phyloP scores from a whole-genome alignment of 108 stramenopile species.

The Licmophora abbreviata region DNA sequence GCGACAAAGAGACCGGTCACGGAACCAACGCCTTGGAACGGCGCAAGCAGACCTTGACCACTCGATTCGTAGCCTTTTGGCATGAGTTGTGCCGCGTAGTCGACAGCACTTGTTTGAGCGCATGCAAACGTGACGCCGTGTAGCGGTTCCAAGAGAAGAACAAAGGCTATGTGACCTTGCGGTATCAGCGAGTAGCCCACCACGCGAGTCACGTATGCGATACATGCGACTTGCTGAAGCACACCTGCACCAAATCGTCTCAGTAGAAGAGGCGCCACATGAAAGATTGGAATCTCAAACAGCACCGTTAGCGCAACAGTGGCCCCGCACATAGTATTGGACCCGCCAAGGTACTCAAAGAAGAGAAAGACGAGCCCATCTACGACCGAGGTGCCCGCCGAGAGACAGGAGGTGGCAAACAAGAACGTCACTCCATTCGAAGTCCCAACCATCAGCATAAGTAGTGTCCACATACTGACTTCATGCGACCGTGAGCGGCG shows the following conservation, averaged over 20 bases:
- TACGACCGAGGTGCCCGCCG: conserved; percentile 30
- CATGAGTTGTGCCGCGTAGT: conserved; percentile 19
- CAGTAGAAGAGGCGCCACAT: conserved; percentile 37
- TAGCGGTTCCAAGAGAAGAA: conserved; percentile 47
- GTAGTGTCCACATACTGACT: neutral
- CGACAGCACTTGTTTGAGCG: conserved; percentile 28
- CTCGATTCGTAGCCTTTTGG: conserved; percentile 34
- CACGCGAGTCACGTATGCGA: conserved; percentile 46
- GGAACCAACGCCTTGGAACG: conserved; percentile 20
- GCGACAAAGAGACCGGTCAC: conserved; percentile 21
- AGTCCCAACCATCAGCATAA: neutral
- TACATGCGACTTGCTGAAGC: conserved; percentile 27
- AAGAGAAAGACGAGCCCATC: conserved; percentile 39
- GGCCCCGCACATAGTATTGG: conserved; percentile 11
- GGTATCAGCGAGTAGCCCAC: conserved; percentile 52
- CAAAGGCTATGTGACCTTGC: conserved; percentile 15
- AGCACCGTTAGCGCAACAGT: conserved; percentile 49
- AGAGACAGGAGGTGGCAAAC: conserved; percentile 16
- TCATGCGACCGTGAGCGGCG: neutral
- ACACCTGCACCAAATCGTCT: conserved; percentile 18
- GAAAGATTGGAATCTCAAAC: conserved; percentile 62
- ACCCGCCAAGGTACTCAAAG: conserved; percentile 33
- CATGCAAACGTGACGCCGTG: conserved; percentile 62
- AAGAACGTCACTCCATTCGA: neutral
- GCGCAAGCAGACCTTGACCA: conserved; percentile 27